A percentile compares a stretch with the other conserved stretches of the same genome.
Conservation (phyloP, 2,329 filamentous ascomycete genomes). For the Ophiosphaerella herpotricha region DNA sequence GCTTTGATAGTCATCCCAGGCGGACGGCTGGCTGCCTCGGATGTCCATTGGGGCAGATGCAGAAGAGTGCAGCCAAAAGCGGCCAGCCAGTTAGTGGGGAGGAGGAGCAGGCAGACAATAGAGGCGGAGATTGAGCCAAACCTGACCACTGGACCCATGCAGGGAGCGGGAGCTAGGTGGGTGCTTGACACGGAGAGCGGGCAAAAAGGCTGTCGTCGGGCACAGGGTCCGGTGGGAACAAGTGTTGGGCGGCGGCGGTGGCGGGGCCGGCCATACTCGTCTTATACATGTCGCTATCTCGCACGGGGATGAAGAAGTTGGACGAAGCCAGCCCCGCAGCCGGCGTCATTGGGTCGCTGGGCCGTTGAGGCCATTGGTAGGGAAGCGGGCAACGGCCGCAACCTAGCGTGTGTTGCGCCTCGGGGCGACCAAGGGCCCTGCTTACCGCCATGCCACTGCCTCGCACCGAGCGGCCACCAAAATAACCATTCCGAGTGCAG, state of each 20-base stretch:
- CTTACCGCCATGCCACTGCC: neutral
- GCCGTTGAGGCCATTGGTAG: slow-evolving; percentile 16
- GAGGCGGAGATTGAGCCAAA: slow-evolving; percentile 18
- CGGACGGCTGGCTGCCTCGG: slow-evolving; percentile 49
- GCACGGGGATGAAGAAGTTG: slow-evolving; percentile 8
- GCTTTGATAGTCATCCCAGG: slow-evolving; percentile 54
- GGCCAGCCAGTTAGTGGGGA: neutral
- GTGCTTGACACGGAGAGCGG: slow-evolving; percentile 8
- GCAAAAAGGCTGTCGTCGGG: slow-evolving; percentile 34
- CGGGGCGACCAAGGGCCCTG: too few relatives aligned
- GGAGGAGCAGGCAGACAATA: neutral
- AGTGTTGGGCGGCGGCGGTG: neutral
- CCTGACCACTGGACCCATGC: slow-evolving; percentile 28
- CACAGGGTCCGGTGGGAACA: slow-evolving; percentile 20
- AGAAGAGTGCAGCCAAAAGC: neutral
- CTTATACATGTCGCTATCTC: neutral
- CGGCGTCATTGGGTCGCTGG: slow-evolving; percentile 11
- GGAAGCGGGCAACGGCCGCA: slow-evolving; percentile 16
- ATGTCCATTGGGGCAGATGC: slow-evolving; percentile 38
- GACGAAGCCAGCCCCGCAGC: slow-evolving; percentile 6
- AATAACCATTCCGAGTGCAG: slow-evolving; percentile 14
- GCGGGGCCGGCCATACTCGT: slow-evolving; percentile 6
- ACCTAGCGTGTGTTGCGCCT: neutral
- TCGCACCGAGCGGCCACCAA: too few relatives aligned
- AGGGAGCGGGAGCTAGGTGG: slow-evolving; percentile 38